Evolutionary conservation across 2,329 filamentous ascomycete genomes (phyloP), one percentile per base, ranked within the genome.

Genomic region (Pezicula carpinea): DNA sequence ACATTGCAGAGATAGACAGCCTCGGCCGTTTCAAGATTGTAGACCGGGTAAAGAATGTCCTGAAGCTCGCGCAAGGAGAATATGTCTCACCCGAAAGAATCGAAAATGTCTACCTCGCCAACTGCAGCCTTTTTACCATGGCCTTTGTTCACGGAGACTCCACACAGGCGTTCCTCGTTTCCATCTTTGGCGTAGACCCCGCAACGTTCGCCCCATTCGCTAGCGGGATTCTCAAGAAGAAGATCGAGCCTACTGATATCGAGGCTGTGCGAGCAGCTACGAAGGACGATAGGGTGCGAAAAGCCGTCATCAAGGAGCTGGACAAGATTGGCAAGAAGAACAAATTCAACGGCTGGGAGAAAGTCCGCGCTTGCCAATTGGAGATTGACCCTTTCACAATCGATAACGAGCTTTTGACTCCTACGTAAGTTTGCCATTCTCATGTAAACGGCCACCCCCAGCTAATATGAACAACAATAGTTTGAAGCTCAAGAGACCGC

Each of bases 11-110:
- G 54, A 76, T 99, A 19, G 93, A 99, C 67, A 82, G 83, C 56
- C 69, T 87, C 62, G 93, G 93, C 52, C 88, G 91, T 51, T 85
- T 97, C 74, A 83, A 81, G 68, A 95, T 99, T 68, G 85, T 99
- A 60, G 93, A 99, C 69, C 90, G 93, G 60, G 85, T 90, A 71
- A 99, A 99, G 85, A 97, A 97, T 69, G 89, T 99, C n/a, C 82
- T 99, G 64, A 99, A 99, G 78, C 81, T 99, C 47, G 85, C 92
- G 0, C 93, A 99, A 69, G 93, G 93, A 66, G 93, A 99, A 72
- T 99, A 99, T 70, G 89, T 99, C 61, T 96, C 91, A 1, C 93
- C 93, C 13, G 93, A 99, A 72, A 88, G 91, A 48, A 89, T 99
- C 63, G 93, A 99, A 74, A 96, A 96, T 66, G 86, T 96, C 31